Conservation (phyloP, 2,329 filamentous ascomycete species). For the Venturia effusa region DNA sequence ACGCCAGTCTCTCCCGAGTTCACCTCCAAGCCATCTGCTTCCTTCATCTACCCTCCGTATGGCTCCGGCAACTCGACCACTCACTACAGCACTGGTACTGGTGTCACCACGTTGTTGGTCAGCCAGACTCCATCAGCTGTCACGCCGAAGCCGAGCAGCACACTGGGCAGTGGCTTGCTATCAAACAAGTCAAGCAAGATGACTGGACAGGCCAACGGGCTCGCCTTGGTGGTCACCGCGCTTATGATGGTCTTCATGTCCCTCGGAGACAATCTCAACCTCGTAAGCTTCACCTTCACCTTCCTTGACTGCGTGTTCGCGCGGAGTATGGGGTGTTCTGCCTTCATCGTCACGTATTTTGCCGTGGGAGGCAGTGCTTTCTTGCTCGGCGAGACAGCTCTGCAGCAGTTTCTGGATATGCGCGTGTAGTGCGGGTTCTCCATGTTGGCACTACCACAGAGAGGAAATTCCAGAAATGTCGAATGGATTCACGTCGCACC, state of each 20-base stretch:
- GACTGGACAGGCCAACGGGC: neutral
- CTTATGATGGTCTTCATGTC: neutral
- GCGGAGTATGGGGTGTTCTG: neutral
- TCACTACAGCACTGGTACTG: neutral
- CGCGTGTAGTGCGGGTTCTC: neutral
- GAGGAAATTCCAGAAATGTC: too few relatives aligned
- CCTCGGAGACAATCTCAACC: neutral
- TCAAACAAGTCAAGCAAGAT: neutral
- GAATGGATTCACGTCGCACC: neutral
- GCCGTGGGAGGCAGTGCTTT: neutral
- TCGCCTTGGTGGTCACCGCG: neutral
- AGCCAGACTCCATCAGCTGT: neutral
- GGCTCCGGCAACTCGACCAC: neutral
- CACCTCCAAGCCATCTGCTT: neutral
- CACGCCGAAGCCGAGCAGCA: neutral
- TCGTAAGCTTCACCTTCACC: neutral
- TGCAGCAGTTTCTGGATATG: conserved; percentile 1
- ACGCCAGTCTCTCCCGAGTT: neutral
- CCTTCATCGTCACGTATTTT: neutral
- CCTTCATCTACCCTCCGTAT: neutral
- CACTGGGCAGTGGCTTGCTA: neutral
- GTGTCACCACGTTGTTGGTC: neutral
- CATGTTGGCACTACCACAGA: too few relatives aligned
- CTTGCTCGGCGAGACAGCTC: neutral
- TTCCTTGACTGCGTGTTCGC: neutral